Conservation (phyloP, 192 early-diverging fungal species). For the Mortierella alpina region DNA sequence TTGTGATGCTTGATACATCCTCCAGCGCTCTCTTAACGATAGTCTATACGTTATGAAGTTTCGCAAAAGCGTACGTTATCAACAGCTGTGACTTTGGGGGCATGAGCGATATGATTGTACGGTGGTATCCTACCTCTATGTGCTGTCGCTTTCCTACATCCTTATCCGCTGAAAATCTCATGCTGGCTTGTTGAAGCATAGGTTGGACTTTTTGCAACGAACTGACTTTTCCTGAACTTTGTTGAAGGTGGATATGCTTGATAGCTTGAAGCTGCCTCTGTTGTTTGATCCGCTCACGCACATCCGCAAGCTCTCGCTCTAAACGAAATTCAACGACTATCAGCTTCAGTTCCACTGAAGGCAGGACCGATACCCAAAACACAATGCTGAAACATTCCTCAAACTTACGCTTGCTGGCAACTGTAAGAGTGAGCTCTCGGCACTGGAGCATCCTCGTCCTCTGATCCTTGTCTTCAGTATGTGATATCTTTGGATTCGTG, state of each 20-base stretch:
- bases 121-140: not conserved
- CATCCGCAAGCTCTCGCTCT: conserved; percentile 34
- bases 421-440: conserved; percentile 18
- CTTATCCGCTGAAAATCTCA: not conserved
- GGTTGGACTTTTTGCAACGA: conserved; percentile 16
- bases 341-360: not conserved
- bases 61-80: not conserved
- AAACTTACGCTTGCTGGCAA: conserved; percentile 30
- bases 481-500: not conserved
- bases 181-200: not conserved
- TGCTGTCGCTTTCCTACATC: not conserved
- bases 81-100: not conserved
- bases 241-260: conserved; percentile 24
- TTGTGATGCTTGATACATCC: conserved; percentile 1
- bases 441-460: not conserved
- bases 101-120: not conserved
- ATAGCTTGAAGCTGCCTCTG: conserved; percentile 26
- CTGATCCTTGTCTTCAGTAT: not conserved
- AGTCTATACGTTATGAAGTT: not conserved
- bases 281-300: conserved; percentile 27
- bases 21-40: not conserved
- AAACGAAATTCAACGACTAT: not conserved
- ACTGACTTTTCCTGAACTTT: conserved; percentile 8
- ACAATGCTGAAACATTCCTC: not conserved
- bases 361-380: not conserved